A percentile compares a stretch with the other conserved stretches of the same genome.
Evolutionary conservation across 495 filamentous ascomycete species (phyloP).

Genomic region (Penicillium silybi): DNA sequence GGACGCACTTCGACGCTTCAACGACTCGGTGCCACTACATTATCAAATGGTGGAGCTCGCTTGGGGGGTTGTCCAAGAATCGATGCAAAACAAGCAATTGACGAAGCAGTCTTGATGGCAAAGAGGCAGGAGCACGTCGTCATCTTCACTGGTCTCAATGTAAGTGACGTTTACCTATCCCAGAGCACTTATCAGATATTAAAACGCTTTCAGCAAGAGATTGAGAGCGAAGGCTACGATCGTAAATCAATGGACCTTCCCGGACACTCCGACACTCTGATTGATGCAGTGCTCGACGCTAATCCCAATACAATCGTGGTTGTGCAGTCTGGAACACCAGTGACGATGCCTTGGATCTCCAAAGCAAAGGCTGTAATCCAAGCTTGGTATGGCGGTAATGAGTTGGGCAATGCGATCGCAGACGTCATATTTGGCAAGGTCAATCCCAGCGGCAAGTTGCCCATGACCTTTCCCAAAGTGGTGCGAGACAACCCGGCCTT

Average conservation of each 20-base stretch:
- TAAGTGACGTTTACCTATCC: too few relatives aligned
- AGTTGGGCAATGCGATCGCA: constrained; percentile 61
- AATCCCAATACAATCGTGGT: constrained; percentile 76
- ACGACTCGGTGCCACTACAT: too few relatives aligned
- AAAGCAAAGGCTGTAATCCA: constrained; percentile 66
- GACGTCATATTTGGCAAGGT: constrained; percentile 53
- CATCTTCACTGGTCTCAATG: too few relatives aligned
- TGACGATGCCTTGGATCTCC: constrained; percentile 78
- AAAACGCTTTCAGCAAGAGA: too few relatives aligned
- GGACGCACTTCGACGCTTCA: too few relatives aligned
- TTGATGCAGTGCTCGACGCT: constrained; percentile 62
- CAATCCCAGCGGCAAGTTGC: constrained; percentile 55
- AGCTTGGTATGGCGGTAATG: constrained; percentile 69
- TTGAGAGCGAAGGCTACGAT: neutral
- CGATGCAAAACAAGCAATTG: too few relatives aligned
- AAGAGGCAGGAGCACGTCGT: too few relatives aligned
- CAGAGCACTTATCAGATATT: too few relatives aligned
- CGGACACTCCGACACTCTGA: constrained; percentile 66
- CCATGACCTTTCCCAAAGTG: constrained; percentile 37
- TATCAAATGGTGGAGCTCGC: too few relatives aligned
- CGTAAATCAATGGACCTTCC: constrained; percentile 13
- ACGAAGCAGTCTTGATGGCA: too few relatives aligned
- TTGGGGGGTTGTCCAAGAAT: too few relatives aligned
- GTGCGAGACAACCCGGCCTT: constrained; percentile 65
- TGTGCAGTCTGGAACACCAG: constrained; percentile 79